Base-by-base conservation (phyloP, 164 flowering plant genomes). In the Chloranthus sessilifolius region DNA sequence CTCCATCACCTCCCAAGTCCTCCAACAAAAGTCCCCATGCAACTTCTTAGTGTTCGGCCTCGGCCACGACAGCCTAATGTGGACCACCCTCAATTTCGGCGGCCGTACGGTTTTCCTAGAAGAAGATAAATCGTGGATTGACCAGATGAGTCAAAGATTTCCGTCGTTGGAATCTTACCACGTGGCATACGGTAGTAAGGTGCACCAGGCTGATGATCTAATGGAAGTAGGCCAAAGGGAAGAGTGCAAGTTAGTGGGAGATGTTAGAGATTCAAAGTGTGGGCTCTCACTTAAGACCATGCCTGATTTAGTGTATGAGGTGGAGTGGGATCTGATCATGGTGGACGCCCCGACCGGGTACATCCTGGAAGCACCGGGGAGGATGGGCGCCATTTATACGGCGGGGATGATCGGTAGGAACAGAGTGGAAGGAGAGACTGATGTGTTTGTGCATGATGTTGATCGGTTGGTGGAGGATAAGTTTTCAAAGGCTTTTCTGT, bases 281-380 rank as follows among this genome's bases (percentile, higher is more conserved):
- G 60, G 51, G 29, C 79, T 88, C 6, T 75, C 85, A 0, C 36
- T 83, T 36, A 84, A 81, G 48, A 70, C 78, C 0, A 48, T 92
- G 41, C 91, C 94, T 1, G 53, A 22, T 24, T 87, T 76, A 50
- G 61, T 85, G 12, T 83, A 83, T 23, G 83, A 77, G 30, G 69
- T 38, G 1, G 51, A 79, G 43, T 91, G 98, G 98, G 98, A 91
- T 38, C 19, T 91, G 66, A 85, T 91, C 23, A 88, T 88, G 95
- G 90, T 92, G 24, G 98, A 88, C 19, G 98, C 95, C 0, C 98
- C 96, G 0, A 88, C 88, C 0, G 98, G 96, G 11, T 92, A 74
- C 47, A 69, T 75, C 28, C 80, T 69, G 8, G 94, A 79, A 20
- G 98, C 98, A 0, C 98, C 96, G 6, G 96, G 95, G 31, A 60